A percentile compares a stretch with the other conserved stretches of the same genome.
phyloP scores from a whole-genome alignment of 2,329 filamentous ascomycete species.

The Ustulina deusta region DNA sequence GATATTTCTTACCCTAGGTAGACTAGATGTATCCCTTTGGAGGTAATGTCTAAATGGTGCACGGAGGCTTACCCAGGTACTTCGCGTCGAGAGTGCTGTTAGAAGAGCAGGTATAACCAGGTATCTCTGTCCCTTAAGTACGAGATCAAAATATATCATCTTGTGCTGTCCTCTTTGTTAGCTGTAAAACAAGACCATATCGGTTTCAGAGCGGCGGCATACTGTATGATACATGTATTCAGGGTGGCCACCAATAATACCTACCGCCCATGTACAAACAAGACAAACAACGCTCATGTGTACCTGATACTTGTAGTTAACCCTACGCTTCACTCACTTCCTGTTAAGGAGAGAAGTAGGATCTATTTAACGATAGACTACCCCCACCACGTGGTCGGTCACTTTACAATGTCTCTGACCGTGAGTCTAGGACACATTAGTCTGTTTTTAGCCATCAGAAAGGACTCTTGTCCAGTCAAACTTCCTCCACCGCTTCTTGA shows the following conservation, averaged over 20 bases:
- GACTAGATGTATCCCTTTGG: too few relatives aligned
- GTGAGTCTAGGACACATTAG: background rate
- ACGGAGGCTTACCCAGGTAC: too few relatives aligned
- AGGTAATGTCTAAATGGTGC: too few relatives aligned
- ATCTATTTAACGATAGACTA: background rate
- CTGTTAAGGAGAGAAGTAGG: background rate
- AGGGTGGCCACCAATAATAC: too few relatives aligned
- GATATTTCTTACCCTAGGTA: too few relatives aligned
- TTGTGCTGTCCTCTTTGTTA: background rate
- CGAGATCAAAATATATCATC: background rate
- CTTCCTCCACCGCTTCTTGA: slow-evolving; percentile 87
- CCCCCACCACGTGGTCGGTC: background rate
- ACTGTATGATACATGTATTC: background rate
- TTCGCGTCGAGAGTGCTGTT: too few relatives aligned
- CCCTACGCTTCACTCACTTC: background rate
- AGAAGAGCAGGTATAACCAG: too few relatives aligned
- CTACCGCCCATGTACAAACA: too few relatives aligned
- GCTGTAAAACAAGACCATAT: background rate
- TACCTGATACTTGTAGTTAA: background rate
- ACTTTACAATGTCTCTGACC: background rate
- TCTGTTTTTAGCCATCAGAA: slow-evolving; percentile 51
- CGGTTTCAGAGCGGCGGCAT: background rate
- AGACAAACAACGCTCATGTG: too few relatives aligned
- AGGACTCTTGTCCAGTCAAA: slow-evolving; percentile 86
- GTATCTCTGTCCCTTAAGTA: too few relatives aligned